Conservation (phyloP, 305 asterid genomes). For the Fraxinus albicans region DNA sequence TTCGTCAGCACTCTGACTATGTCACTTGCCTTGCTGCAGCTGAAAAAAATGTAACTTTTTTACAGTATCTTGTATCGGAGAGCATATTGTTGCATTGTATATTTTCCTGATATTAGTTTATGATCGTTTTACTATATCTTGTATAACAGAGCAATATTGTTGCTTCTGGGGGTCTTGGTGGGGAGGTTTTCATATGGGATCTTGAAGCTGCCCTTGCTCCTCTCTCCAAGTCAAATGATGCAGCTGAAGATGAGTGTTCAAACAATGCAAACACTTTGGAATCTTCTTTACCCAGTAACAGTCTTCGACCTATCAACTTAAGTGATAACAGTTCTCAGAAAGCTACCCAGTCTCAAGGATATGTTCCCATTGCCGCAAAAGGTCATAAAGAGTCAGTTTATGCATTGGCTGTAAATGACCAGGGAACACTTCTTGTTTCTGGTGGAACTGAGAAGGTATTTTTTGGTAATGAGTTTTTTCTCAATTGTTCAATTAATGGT, state of each 20-base stretch:
- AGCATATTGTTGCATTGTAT: neutral
- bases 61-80: neutral
- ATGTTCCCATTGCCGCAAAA: conserved; percentile 79
- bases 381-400: conserved; percentile 98
- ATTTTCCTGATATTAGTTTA: conserved; percentile 15
- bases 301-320: conserved; percentile 74
- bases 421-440: conserved; percentile 89
- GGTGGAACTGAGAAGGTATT: conserved; percentile 98
- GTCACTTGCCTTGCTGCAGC: conserved; percentile 97
- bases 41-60: conserved; percentile 62
- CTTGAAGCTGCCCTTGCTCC: conserved; percentile 91
- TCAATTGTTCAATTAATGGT: conserved; percentile 25
- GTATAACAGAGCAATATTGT: conserved; percentile 65
- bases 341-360: conserved; percentile 69
- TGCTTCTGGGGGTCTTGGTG: conserved; percentile 99
- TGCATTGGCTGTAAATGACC: conserved; percentile 85
- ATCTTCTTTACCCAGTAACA: conserved; percentile 51
- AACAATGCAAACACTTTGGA: conserved; percentile 62
- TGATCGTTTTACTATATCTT: conserved; percentile 22
- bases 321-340: conserved; percentile 78
- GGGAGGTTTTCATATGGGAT: conserved; percentile 98
- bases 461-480: conserved; percentile 31
- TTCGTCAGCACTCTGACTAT: conserved; percentile 88
- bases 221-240: conserved; percentile 66
- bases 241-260: conserved; percentile 65